A percentile compares a stretch with the other conserved stretches of the same genome.
These are phyloP conservation scores for Fonsecaea monophora DNA, from an alignment of 2,329 filamentous ascomycete genomes.

Conservation along the genomic window DNA sequence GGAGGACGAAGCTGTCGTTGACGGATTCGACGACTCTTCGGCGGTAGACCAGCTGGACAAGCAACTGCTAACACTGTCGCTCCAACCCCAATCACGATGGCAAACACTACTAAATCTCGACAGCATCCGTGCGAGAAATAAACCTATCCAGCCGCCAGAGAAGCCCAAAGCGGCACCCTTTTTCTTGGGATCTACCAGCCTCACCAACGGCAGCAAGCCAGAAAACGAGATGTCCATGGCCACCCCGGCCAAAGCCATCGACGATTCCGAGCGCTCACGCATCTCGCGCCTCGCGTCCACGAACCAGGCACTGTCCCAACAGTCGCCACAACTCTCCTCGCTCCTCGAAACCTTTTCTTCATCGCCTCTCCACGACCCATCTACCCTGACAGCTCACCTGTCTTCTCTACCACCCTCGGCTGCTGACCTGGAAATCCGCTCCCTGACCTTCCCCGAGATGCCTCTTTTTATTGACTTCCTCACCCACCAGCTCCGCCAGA, in stretches of 20 bases:
- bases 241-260: slow-evolving; percentile 41
- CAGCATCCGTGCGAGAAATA: slow-evolving; percentile 87
- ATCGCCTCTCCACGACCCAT: slow-evolving; percentile 61
- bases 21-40: slow-evolving; percentile 55
- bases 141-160: slow-evolving; percentile 89
- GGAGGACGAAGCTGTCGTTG: slow-evolving; percentile 55
- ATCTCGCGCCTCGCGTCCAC: slow-evolving; percentile 70
- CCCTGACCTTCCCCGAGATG: slow-evolving; percentile 76
- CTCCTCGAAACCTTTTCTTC: slow-evolving; percentile 11
- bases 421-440: slow-evolving; percentile 89
- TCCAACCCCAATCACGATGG: slow-evolving; percentile 91
- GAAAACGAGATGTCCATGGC: slow-evolving; percentile 12
- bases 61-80: slow-evolving; percentile 84
- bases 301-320: slow-evolving; percentile 9
- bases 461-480: slow-evolving; percentile 81
- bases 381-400: slow-evolving; percentile 75
- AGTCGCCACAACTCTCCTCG: slow-evolving; percentile 1
- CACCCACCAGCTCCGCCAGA: slow-evolving; percentile 68
- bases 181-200: slow-evolving; percentile 75
- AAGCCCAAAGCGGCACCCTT: slow-evolving; percentile 93
- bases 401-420: slow-evolving; percentile 82
- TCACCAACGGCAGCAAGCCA: slow-evolving; percentile 36
- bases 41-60: slow-evolving; percentile 77
- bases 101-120: slow-evolving; percentile 93
- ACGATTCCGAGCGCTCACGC: slow-evolving; percentile 64